A percentile compares a stretch with the other conserved stretches of the same genome.
phyloP scores from a whole-genome alignment of 78 protist species.

The Diacronema lutheri region DNA sequence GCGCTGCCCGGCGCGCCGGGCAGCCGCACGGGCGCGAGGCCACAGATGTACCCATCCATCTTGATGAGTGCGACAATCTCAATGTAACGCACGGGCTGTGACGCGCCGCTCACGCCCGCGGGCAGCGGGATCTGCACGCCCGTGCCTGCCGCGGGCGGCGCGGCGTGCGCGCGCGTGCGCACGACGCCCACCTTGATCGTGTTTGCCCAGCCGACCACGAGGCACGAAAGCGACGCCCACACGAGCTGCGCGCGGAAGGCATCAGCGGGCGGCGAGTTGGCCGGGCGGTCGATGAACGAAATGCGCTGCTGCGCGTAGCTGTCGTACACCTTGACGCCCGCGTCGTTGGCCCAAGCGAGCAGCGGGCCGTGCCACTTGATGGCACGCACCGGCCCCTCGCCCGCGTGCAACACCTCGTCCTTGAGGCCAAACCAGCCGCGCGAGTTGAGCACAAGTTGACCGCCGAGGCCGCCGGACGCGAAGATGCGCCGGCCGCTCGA shows the following conservation, averaged over 20 bases:
- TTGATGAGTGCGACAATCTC: neutral
- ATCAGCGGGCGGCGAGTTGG: constrained; percentile 46
- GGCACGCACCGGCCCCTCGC: constrained; percentile 68
- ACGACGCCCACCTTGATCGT: constrained; percentile 6
- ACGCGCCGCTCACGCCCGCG: too few species aligned
- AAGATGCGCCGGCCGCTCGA: constrained; percentile 43
- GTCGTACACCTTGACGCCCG: constrained; percentile 85
- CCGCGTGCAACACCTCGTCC: constrained; percentile 65
- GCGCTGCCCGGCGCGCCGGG: too few species aligned
- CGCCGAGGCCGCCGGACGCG: constrained; percentile 81
- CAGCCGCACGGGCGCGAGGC: neutral
- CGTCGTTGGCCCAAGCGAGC: constrained; percentile 90
- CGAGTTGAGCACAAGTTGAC: constrained; percentile 60
- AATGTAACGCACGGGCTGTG: neutral
- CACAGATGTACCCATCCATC: neutral
- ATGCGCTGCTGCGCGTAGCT: constrained; percentile 51
- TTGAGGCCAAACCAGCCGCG: constrained; percentile 65
- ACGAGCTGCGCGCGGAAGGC: constrained; percentile 62
- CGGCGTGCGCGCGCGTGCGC: neutral
- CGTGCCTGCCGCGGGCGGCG: too few species aligned
- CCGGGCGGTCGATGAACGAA: constrained; percentile 55
- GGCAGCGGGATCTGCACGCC: too few species aligned
- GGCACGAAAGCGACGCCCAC: constrained; percentile 59
- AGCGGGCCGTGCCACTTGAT: constrained; percentile 69
- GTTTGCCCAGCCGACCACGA: constrained; percentile 17